phyloP scores from a whole-genome alignment of 495 filamentous ascomycete species.

The Neurospora sp. region DNA sequence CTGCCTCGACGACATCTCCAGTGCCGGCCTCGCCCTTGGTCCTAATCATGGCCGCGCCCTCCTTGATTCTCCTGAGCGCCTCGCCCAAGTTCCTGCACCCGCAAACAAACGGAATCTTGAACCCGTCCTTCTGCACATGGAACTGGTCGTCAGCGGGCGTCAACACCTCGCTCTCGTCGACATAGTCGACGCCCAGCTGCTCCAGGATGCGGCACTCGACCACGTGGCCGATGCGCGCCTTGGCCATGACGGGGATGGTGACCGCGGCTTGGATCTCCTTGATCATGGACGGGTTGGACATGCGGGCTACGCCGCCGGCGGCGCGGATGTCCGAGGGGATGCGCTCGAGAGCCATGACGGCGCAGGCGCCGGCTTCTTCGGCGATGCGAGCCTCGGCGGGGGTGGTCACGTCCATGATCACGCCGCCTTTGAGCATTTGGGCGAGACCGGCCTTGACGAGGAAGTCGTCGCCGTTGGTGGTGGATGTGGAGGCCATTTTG shows the following conservation, averaged over 20 bases:
- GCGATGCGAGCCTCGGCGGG: slow-evolving; percentile 92
- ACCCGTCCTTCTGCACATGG: slow-evolving; percentile 82
- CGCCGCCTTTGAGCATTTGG: slow-evolving; percentile 95
- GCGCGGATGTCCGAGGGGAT: slow-evolving; percentile 94
- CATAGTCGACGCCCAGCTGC: slow-evolving; percentile 90
- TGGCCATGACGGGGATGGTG: slow-evolving; percentile 99
- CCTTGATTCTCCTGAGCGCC: slow-evolving; percentile 80
- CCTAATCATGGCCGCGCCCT: slow-evolving; percentile 97
- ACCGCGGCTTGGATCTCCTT: slow-evolving; percentile 91
- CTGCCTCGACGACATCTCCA: slow-evolving; percentile 96
- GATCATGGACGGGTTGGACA: slow-evolving; percentile 95
- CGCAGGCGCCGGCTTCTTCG: slow-evolving; percentile 89
- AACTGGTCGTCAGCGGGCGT: slow-evolving; percentile 84
- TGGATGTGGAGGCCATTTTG: slow-evolving; percentile 9
- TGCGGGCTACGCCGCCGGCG: slow-evolving; percentile 87
- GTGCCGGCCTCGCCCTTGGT: slow-evolving; percentile 98
- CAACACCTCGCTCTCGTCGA: slow-evolving; percentile 94
- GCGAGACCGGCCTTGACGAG: slow-evolving; percentile 88
- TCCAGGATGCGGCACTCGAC: slow-evolving; percentile 98
- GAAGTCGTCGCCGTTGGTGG: slow-evolving; percentile 33
- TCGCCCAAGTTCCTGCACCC: slow-evolving; percentile 94
- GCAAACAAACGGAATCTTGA: slow-evolving; percentile 87
- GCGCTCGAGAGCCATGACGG: slow-evolving; percentile 97
- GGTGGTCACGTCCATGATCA: slow-evolving; percentile 98
- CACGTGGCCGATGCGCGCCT: slow-evolving; percentile 95